phyloP scores from a whole-genome alignment of 2,329 filamentous ascomycete genomes.

The Fusarium austroafricanum region DNA sequence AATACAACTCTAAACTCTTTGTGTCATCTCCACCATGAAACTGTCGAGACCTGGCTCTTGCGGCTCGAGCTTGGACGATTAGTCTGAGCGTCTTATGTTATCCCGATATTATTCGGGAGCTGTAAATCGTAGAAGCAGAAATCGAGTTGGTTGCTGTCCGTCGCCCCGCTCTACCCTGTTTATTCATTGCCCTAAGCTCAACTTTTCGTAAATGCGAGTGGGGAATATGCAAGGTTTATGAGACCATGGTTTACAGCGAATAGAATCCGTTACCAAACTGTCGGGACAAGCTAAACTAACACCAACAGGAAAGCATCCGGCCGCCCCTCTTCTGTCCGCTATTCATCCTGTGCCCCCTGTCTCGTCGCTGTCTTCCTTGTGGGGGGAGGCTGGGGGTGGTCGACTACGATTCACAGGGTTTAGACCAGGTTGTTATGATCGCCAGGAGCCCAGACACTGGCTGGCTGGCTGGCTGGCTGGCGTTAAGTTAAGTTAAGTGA shows the following conservation, averaged over 20 bases:
- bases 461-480: neutral
- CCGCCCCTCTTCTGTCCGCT: neutral
- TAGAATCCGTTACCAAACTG: conserved; percentile 15
- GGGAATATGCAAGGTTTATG: conserved; percentile 16
- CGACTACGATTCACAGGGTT: neutral
- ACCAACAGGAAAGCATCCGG: conserved; percentile 38
- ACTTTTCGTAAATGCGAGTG: conserved; percentile 8
- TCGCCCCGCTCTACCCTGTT: neutral
- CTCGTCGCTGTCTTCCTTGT: conserved; percentile 9
- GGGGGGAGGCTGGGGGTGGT: neutral
- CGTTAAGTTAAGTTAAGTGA: neutral
- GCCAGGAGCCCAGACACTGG: conserved; percentile 8
- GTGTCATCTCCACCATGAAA: neutral
- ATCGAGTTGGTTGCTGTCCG: conserved; percentile 1
- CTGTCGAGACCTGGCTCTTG: neutral
- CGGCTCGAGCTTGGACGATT: conserved; percentile 5
- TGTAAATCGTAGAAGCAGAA: neutral
- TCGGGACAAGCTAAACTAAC: conserved; percentile 38
- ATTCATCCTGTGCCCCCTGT: conserved; percentile 11
- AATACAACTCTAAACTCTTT: conserved; percentile 17
- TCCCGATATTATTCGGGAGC: neutral
- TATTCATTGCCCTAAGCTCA: conserved; percentile 5
- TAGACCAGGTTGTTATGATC: conserved; percentile 13
- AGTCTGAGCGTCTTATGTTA: neutral
- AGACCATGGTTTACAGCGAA: conserved; percentile 16